Conservation (phyloP, 2,329 filamentous ascomycete species). For the Diaporthe australafricana region DNA sequence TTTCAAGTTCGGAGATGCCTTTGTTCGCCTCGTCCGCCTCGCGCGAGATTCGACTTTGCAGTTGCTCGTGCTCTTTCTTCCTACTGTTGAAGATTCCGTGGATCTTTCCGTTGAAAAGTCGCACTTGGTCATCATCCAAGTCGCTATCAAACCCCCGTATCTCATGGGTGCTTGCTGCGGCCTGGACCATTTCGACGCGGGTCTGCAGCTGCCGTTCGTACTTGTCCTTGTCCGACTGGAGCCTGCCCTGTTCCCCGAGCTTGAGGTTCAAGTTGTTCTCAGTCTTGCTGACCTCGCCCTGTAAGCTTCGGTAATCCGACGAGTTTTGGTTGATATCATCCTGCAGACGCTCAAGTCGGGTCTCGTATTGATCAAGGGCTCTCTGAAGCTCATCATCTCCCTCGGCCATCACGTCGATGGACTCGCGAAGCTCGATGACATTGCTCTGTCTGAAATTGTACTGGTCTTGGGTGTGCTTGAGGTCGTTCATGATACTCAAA, state of each 20-base stretch:
- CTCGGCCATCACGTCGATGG: slow-evolving; percentile 82
- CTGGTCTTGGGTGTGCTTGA: slow-evolving; percentile 82
- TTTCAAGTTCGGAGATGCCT: slow-evolving; percentile 78
- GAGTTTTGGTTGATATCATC: slow-evolving; percentile 73
- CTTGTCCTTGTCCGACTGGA: slow-evolving; percentile 86
- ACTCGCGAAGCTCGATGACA: slow-evolving; percentile 75
- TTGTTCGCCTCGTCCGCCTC: slow-evolving; percentile 80
- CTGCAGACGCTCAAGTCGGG: slow-evolving; percentile 74
- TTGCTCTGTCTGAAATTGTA: slow-evolving; percentile 77
- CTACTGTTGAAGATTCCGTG: slow-evolving; percentile 82
- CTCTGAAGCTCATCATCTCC: slow-evolving; percentile 80
- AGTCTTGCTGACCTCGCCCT: slow-evolving; percentile 56
- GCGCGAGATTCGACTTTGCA: slow-evolving; percentile 78
- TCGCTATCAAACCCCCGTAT: slow-evolving; percentile 88
- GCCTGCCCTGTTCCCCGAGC: slow-evolving; percentile 77
- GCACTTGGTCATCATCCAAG: slow-evolving; percentile 78
- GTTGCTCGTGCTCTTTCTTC: slow-evolving; percentile 79
- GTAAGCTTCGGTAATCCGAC: slow-evolving; percentile 74
- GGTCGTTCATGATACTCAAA: slow-evolving; percentile 77
- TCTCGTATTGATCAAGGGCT: slow-evolving; percentile 81
- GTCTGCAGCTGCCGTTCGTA: slow-evolving; percentile 83
- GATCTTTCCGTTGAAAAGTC: slow-evolving; percentile 82
- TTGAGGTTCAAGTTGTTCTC: slow-evolving; percentile 63
- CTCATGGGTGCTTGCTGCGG: slow-evolving; percentile 79
- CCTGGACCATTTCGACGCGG: slow-evolving; percentile 80